phyloP scores from a whole-genome alignment of 2,329 filamentous ascomycete genomes.

The Apiospora aurea region DNA sequence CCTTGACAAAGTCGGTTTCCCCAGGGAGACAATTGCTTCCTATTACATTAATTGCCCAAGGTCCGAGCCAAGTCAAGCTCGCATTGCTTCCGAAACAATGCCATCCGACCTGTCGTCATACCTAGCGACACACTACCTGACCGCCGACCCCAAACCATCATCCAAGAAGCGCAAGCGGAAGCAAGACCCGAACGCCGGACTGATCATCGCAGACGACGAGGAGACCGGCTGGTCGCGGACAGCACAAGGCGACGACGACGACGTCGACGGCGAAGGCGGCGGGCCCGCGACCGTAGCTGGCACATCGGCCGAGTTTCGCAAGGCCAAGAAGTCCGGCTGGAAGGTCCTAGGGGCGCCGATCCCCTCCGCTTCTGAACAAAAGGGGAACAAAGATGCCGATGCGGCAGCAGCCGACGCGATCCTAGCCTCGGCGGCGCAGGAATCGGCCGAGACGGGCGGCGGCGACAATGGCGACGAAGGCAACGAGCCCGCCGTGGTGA shows the following conservation, averaged over 20 bases:
- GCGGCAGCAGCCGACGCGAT: constrained; percentile 80
- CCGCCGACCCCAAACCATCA: constrained; percentile 59
- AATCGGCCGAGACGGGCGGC: constrained; percentile 60
- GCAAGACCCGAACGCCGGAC: constrained; percentile 51
- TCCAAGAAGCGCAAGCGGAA: constrained; percentile 65
- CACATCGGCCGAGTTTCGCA: constrained; percentile 69
- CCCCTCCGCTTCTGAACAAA: constrained; percentile 30
- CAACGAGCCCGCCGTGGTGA: constrained; percentile 48
- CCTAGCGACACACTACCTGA: constrained; percentile 88
- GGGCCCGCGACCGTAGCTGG: constrained; percentile 56
- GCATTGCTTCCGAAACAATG: constrained; percentile 46
- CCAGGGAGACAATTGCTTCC: neutral
- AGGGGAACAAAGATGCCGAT: constrained; percentile 46
- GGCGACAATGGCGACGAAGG: constrained; percentile 59
- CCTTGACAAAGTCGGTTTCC: too few species aligned
- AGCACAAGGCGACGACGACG: constrained; percentile 55
- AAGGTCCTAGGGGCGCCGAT: constrained; percentile 66
- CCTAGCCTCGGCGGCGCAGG: constrained; percentile 73
- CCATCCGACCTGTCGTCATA: constrained; percentile 77
- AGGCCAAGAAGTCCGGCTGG: constrained; percentile 82
- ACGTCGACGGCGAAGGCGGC: constrained; percentile 65
- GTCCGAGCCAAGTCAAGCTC: neutral
- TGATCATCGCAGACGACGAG: constrained; percentile 71
- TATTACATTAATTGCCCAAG: neutral
- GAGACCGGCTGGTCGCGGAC: constrained; percentile 59